Conservation (phyloP, 2,329 filamentous ascomycete species). For the Phialophora macrospora region DNA sequence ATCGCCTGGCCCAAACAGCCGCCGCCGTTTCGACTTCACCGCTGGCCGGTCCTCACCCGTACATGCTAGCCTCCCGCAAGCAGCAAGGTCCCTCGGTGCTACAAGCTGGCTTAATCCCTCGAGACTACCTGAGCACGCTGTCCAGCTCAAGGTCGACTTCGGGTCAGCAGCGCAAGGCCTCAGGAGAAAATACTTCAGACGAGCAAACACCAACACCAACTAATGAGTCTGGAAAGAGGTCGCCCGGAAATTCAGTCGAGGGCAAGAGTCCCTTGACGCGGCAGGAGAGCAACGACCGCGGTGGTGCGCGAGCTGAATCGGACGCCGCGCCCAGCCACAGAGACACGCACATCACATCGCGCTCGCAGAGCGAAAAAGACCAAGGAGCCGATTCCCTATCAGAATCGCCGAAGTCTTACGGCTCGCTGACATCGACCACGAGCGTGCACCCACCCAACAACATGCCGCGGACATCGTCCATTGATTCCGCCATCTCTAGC, state of each 20-base stretch:
- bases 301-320: not conserved
- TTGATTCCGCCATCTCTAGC: conserved; percentile 88
- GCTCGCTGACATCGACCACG: conserved; percentile 7
- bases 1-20: conserved; percentile 31
- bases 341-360: conserved; percentile 1
- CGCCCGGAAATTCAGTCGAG: conserved; percentile 14
- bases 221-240: conserved; percentile 22
- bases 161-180: conserved; percentile 10
- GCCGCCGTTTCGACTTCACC: conserved; percentile 34
- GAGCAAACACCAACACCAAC: conserved; percentile 8
- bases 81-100: conserved; percentile 28
- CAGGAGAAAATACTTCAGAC: conserved; percentile 14
- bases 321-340: not conserved
- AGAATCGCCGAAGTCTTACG: conserved; percentile 31
- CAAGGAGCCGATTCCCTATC: conserved; percentile 11
- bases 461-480: conserved; percentile 77
- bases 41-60: conserved; percentile 29
- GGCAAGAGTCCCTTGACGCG: conserved; percentile 18
- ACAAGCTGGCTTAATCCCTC: conserved; percentile 44
- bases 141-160: conserved; percentile 35
- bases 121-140: conserved; percentile 44
- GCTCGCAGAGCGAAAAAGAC: conserved; percentile 6
- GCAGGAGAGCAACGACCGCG: conserved; percentile 2
- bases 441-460: conserved; percentile 20
- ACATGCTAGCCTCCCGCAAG: conserved; percentile 24